Base-by-base conservation (phyloP, 176 grass and related monocot genomes). In the Themeda triandra region DNA sequence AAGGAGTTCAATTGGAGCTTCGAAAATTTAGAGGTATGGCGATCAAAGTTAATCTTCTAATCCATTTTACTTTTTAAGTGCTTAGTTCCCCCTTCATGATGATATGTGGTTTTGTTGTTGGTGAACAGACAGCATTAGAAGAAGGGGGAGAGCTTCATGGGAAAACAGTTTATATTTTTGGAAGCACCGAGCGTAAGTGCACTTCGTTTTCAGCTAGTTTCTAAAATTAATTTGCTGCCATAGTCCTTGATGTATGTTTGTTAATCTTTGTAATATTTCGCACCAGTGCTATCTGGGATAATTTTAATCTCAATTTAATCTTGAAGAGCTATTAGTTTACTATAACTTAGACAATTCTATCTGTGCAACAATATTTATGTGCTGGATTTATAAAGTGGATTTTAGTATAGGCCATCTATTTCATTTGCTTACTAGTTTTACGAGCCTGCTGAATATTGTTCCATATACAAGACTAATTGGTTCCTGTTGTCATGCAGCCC, bases 1-100 rank as follows among this genome's bases (percentile, higher is more conserved):
- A 51, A 76, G 0, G 95, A 95, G 64, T 93, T 98, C 46, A 95
- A 92, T n/a, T 98, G 96, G 96, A 86, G 86, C 21, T 98, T 98
- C 13, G 83, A 90, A 77, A 95, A 98, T 84, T 72, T 98, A 77
- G 96, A 98, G 96, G 96, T 95, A 68, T 45, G 63, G 0, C 51
- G 33, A 32, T 42, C 21, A 31, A 28, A 82, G 7, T 58, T 85
- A 45, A 27, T 85, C 46, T 15, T 48, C 17, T 48, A 48, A 48
- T 48, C 13, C 45, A 48, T 48, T 33, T 77, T 29, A 21, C 66
- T 8, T 83, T 79, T 18, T 10, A 13, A 13, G 39, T 65, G 40
- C 10, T 23, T 63, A 63, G 56, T 36, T 86, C 64, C 29, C 23
- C 36, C 63, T 80, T 51, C 80, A 21, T 29, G 70, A 65, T 82